Base-by-base conservation (phyloP, 768 basidiomycete species). In the Obba rivulosa region DNA sequence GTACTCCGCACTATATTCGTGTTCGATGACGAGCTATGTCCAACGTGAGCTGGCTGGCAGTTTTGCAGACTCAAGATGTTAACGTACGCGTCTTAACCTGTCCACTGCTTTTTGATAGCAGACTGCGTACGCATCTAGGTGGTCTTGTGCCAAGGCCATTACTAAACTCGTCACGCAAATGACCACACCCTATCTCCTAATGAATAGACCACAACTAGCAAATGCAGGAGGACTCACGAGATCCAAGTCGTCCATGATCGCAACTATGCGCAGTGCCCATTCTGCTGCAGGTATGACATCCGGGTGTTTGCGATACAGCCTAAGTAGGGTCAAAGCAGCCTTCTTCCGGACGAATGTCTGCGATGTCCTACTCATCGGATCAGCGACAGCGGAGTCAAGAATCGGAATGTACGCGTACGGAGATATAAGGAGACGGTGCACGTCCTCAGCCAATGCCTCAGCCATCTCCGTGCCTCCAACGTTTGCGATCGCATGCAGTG, bases 391-490 rank as follows among this genome's bases (percentile, higher is more conserved):
- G 17, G 3, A 9, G 14, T 10, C 28, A 36, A 1, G 16, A 8
- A 16, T 18, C 13, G 10, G 11, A 13, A 17, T 10, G 9, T 11
- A 34, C 18, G 69, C 78, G 59, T 62, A 97, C 95, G 92, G 91
- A 52, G 92, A 95, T 56, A 99, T 97, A 44, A 99, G 73, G 18
- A 96, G 70, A 41, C 94, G 80, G 67, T 98, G 95, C 1, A 99
- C 96, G 59, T 95, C 93, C 59, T 91, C 90, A 9, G 79, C 83
- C 38, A 99, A 74, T 7, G 93, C 87, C 63, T 99, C 96, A 8
- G 96, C 95, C 92, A 99, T 99, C 67, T 98, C 96, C 59, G 87
- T 88, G 36, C 94, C 90, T 40, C 96, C 96, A 20, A 99, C 90
- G 57, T 97, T 99, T 9, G 96, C 96, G 56, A 99, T 97, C 14